phyloP scores from a whole-genome alignment of 441 rosid genomes.

The Gossypium davidsonii region DNA sequence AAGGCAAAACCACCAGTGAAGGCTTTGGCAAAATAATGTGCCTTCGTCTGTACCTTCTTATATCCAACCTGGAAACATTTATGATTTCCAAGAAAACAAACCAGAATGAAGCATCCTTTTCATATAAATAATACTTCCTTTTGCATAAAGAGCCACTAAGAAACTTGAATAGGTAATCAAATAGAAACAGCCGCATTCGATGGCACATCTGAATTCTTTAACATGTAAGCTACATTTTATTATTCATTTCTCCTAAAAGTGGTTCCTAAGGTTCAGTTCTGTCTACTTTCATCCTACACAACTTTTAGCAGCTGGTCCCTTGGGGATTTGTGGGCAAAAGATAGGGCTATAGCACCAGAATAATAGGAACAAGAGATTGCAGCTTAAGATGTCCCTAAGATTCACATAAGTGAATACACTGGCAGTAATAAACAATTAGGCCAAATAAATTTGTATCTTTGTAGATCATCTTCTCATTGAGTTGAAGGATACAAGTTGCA shows the following conservation, averaged over 20 bases:
- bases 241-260: background rate
- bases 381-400: background rate
- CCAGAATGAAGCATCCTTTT: background rate
- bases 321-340: background rate
- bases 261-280: background rate
- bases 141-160: background rate
- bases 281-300: background rate
- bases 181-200: background rate
- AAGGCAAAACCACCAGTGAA: background rate
- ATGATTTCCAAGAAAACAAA: background rate
- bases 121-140: background rate
- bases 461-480: background rate
- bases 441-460: background rate
- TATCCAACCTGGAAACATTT: background rate
- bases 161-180: constrained; percentile 3
- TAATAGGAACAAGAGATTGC: background rate
- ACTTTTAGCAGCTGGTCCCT: background rate
- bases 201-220: background rate
- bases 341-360: background rate
- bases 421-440: background rate
- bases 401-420: background rate
- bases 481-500: background rate
- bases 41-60: background rate
- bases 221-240: background rate
- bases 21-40: background rate